Evolutionary conservation across 2,329 filamentous ascomycete genomes (phyloP), one percentile per base, ranked within the genome.

Genomic region (Fusarium chuoi): DNA sequence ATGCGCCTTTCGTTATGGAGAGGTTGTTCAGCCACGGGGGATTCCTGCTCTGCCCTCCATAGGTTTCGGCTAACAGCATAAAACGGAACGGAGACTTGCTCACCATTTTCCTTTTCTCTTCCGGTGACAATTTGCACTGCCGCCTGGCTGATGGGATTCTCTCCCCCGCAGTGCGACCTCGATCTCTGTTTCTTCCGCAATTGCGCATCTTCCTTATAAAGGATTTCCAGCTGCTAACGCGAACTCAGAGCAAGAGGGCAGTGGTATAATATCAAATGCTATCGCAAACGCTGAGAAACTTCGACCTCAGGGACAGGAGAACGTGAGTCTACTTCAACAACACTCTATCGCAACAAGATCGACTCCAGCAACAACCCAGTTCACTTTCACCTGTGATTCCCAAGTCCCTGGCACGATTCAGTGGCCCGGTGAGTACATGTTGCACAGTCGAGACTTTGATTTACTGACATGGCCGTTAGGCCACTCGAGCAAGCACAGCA

Each of bases 371-470:
- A 94, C 95, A 64, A 93, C 93, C 1, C 94, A 98, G 77, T 99
- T 99, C 81, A 99, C 96, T 15, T 99, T 99, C 80, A 97, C 94
- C 18, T 98, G 95, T 82, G 94, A 97, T 78, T 96, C 95, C 3
- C 94, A 96, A 80, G 94, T 95, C 42, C 92, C 94, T 2, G 94
- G 92, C 67, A 91, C 92, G 63, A 89, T 94, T 81, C 90, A 91
- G 58, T 94, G 93, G 91, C 93, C 93, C 48, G 90, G 91, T 78
- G 83, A 83, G 70, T 76, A 38, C 28, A 44, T 26, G 36, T 28
- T 6, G 14, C 30, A 41, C 5, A 22, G 12, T 17, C 14, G 15
- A 39, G 36, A 15, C 26, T 6, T 28, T 39, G 5, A 4, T 20
- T 35, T 68, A 38, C 65, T 78, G 48, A 74, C 38, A n/a, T 24